phyloP scores from a whole-genome alignment of 805 yeast genomes.

The Wickerhamomyces mucosus region DNA sequence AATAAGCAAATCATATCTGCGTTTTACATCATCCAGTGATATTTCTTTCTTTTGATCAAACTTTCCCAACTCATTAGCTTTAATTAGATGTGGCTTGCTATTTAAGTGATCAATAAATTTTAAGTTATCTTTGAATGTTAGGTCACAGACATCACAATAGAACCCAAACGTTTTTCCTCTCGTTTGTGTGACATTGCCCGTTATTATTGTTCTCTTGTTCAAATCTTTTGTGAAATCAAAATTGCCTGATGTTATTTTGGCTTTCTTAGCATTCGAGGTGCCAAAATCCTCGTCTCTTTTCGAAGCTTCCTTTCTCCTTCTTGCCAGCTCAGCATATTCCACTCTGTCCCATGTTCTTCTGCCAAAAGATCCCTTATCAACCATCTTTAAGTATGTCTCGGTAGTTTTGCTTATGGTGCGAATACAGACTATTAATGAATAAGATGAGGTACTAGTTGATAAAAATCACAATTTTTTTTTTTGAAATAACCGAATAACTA shows the following conservation, averaged over 20 bases:
- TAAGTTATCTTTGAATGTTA: conserved; percentile 75
- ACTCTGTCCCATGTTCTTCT: conserved; percentile 67
- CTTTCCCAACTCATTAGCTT: conserved; percentile 25
- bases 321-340: conserved; percentile 45
- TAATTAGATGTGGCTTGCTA: conserved; percentile 53
- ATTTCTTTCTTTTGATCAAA: conserved; percentile 29
- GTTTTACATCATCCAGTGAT: conserved; percentile 38
- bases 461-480: no score
- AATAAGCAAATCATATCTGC: conserved; percentile 27
- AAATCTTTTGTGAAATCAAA: conserved; percentile 20
- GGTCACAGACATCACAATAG: conserved; percentile 69
- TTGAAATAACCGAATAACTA: no score
- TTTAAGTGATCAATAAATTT: conserved; percentile 80
- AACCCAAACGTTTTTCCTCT: conserved; percentile 70
- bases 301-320: conserved; percentile 13
- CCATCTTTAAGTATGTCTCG: no score
- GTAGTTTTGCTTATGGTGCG: no score
- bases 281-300: not conserved
- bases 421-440: no score
- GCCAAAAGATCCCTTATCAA: conserved; percentile 30
- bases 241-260: conserved; percentile 9
- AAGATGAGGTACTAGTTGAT: no score
- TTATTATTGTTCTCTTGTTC: conserved; percentile 26
- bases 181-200: conserved; percentile 22
- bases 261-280: conserved; percentile 2